Evolutionary conservation across 441 rosid species (phyloP), one percentile per base, ranked within the genome.

Genomic region (Codiaeum variegatum): DNA sequence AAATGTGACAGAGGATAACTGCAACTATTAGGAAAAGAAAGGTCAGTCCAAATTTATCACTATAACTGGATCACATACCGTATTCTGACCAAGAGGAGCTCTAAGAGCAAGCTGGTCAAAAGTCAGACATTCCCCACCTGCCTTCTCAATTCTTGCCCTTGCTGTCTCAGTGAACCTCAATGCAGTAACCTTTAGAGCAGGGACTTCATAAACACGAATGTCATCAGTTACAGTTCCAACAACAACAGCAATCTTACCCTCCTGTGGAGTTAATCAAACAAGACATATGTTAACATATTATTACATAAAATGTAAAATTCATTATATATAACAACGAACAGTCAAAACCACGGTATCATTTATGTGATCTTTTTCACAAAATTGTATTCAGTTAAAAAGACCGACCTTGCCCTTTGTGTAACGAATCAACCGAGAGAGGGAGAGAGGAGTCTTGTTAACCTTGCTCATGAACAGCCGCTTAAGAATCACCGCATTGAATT

Each of bases 381-480:
- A 13, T 46, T 46, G n/a, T 15, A 15, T 46, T n/a, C 1, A 19
- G 29, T 29, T 10, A 44, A 34, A 55, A 19, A 58, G 5, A 71
- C 1, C 29, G 1, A 73, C 98, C 93, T 91, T 93, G 79, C 88
- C 89, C 10, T 78, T 62, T 84, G 81, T 90, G 85, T 79, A 89
- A 11, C 77, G 75, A 34, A 84, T 73, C 67, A 91, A 84, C 63
- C 89, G 88, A 24, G 97, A 90, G 10, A 93, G 93, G 16, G 97
- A 90, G 19, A 91, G 86, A 23, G 98, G 97, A 18, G 97, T 76
- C 83, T 88, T 91, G 90, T 93, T 91, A 70, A 85, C 83, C 82
- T 87, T 91, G 88, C 97, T 92, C 98, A 88, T 92, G 83, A 91
- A 93, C 49, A 93, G 79, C 69, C 97, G 82, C 88, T 91, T 93